Base-by-base conservation (phyloP, 2,329 filamentous ascomycete species). In the Drechslerella stenobrocha region DNA sequence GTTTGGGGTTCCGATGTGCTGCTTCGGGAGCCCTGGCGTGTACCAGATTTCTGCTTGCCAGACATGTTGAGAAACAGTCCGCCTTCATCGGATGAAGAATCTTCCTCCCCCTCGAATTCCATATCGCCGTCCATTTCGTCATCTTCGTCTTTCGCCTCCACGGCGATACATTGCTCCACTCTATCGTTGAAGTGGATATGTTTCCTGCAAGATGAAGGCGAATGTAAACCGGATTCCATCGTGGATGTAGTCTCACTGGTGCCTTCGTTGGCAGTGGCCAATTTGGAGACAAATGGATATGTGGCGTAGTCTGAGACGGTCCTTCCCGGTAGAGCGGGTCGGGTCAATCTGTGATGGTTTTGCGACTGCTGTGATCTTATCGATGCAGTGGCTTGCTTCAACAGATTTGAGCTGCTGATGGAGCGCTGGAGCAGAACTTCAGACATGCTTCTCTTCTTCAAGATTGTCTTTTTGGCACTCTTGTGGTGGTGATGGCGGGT, bases 141-240 rank as follows among this genome's bases (percentile, higher is more conserved):
- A 47, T 91, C 87, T 22, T 87, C 86, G 70, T 88, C 85, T 77
- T 95, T 95, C 72, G 85, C 82, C 30, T 97, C 91, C 28, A 98
- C 84, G 5, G 93, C 93, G 71, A 96, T 96, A 75, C 91, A 96
- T 75, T 97, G 92, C 75, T 91, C 87, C 1, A 98, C 93, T 77
- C 92, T 88, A 74, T 96, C 89, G 75, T 96, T 93, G 76, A 98
- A 98, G 74, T 95, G 89, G 71, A 98, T 97, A 75, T 96, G 92
- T 67, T 86, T 90, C 73, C 85, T 83, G 77, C 79, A 60, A 26
- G 55, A 83, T 77, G 63, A 80, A 3, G 83, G 83, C 1, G 83
- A 90, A 77, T 75, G 86, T 80, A 76, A 80, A 73, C 87, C 88
- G 0, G 90, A 95, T 0, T 88, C 87, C 5, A 84, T 81, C 8